A percentile compares a stretch with the other conserved stretches of the same genome.
Conservation (phyloP, 2,329 filamentous ascomycete species). For the Monilinia fructigena region DNA sequence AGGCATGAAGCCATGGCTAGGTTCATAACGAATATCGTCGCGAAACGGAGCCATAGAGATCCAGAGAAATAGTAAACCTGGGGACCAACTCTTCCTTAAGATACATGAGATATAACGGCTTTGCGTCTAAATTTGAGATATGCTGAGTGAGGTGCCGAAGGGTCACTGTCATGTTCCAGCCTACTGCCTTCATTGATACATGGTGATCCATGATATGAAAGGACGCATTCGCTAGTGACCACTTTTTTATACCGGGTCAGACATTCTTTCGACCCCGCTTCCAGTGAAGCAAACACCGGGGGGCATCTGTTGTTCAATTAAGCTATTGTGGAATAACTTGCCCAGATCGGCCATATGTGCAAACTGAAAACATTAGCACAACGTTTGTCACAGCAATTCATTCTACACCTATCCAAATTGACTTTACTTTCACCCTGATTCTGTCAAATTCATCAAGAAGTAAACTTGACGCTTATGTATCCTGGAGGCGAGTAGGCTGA, state of each 20-base stretch:
- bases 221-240: neutral
- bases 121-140: neutral
- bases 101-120: neutral
- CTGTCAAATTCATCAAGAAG: neutral
- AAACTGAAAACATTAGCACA: neutral
- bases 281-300: neutral
- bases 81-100: neutral
- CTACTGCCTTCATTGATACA: neutral
- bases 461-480: neutral
- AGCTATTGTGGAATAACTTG: too few relatives aligned
- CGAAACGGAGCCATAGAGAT: neutral
- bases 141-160: neutral
- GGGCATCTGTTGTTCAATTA: neutral
- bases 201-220: neutral
- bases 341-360: too few relatives aligned
- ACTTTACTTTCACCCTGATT: neutral
- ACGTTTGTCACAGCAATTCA: neutral
- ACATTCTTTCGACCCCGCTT: neutral
- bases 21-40: neutral
- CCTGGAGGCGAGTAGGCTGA: neutral
- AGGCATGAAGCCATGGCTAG: neutral
- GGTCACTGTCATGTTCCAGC: conserved; percentile 11
- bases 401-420: neutral
- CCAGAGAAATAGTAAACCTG: neutral
- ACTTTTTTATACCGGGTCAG: neutral